phyloP scores from a whole-genome alignment of 2,329 filamentous ascomycete species.

The Colletotrichum siamense region DNA sequence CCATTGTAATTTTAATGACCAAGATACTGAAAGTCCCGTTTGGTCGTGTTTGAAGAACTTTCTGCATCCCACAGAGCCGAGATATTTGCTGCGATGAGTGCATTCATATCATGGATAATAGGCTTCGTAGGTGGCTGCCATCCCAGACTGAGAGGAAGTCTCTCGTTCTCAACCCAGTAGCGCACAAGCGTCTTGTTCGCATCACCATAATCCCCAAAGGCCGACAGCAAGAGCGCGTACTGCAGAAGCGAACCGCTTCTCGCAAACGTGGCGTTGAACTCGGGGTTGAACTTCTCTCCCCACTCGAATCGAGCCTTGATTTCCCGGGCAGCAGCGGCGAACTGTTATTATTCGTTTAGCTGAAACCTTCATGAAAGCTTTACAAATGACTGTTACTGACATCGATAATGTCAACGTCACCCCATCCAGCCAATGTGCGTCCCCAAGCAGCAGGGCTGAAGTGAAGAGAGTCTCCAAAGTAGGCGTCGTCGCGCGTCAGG shows the following conservation, averaged over 20 bases:
- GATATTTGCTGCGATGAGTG: not conserved
- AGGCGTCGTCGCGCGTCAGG: constrained; percentile 31
- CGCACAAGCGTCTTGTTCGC: not conserved
- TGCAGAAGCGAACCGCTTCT: not conserved
- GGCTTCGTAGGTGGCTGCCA: not conserved
- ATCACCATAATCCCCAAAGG: not conserved
- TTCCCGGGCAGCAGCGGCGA: constrained; percentile 28
- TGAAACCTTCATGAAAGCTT: too few species aligned
- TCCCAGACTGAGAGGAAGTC: not conserved
- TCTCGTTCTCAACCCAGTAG: constrained; percentile 1
- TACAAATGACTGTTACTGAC: not conserved
- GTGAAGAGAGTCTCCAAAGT: constrained; percentile 32
- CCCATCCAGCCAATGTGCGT: constrained; percentile 9
- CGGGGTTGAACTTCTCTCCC: constrained; percentile 27
- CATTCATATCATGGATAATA: not conserved
- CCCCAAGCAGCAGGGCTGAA: constrained; percentile 32
- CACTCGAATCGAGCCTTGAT: constrained; percentile 27
- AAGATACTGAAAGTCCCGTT: not conserved
- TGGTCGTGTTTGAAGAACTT: not conserved
- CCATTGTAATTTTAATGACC: too few species aligned
- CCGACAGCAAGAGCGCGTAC: not conserved
- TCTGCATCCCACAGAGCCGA: not conserved
- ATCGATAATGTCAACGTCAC: not conserved
- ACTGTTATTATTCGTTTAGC: not conserved
- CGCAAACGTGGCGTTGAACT: constrained; percentile 22